These are phyloP conservation scores for Paraphaeosphaeria sporulosa DNA, from an alignment of 2,329 filamentous ascomycete genomes.

Conservation along the genomic window DNA sequence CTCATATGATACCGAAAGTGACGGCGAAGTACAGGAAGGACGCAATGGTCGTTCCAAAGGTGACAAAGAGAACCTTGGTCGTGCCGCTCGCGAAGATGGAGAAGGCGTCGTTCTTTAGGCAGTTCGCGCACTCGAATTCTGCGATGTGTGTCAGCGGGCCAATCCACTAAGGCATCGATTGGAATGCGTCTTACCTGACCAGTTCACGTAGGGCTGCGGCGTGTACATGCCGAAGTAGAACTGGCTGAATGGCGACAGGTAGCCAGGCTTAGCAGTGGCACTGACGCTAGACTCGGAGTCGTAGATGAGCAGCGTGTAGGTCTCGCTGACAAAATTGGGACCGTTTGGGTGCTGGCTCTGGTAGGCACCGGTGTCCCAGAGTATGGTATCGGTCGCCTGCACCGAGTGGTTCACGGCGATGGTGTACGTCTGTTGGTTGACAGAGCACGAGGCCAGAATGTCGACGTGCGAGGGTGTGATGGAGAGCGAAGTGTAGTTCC, in stretches of 20 bases:
- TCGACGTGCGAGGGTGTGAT: conserved; percentile 67
- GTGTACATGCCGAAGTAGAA: conserved; percentile 70
- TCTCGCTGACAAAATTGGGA: conserved; percentile 62
- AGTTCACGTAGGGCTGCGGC: conserved; percentile 60
- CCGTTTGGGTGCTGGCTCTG: conserved; percentile 42
- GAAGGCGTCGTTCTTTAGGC: conserved; percentile 57
- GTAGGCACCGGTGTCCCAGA: conserved; percentile 68
- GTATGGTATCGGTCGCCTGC: conserved; percentile 58
- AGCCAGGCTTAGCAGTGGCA: conserved; percentile 61
- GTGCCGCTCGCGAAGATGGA: conserved; percentile 63
- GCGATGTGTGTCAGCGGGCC: conserved; percentile 18
- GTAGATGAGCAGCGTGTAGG: conserved; percentile 70
- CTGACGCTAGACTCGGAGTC: conserved; percentile 63
- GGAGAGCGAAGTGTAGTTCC: conserved; percentile 73
- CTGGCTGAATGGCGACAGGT: conserved; percentile 60
- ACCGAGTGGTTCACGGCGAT: conserved; percentile 66
- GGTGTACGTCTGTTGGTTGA: conserved; percentile 68
- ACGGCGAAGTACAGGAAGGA: conserved; percentile 64
- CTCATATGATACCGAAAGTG: conserved; percentile 53
- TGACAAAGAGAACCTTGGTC: conserved; percentile 63
- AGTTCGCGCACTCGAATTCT: conserved; percentile 66
- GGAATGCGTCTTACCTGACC: conserved; percentile 52
- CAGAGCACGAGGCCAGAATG: conserved; percentile 67
- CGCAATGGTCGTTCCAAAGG: conserved; percentile 63
- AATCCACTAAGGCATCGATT: background rate